phyloP scores from a whole-genome alignment of 2,329 filamentous ascomycete species.

The Scedosporium minutisporum region DNA sequence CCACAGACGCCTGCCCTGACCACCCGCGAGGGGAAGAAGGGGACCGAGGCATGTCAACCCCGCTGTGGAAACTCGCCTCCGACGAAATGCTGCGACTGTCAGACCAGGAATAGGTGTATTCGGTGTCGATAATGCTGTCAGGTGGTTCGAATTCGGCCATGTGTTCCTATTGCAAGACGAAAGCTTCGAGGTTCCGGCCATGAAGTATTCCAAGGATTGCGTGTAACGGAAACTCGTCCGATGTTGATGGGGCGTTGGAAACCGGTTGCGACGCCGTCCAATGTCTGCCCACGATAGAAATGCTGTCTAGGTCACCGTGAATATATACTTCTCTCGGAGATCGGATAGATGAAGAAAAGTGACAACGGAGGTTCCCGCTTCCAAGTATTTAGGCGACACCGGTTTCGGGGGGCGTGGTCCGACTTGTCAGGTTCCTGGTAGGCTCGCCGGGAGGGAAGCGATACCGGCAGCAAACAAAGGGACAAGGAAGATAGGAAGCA shows the following conservation, averaged over 20 bases:
- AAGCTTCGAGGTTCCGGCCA: neutral
- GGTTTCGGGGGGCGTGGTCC: neutral
- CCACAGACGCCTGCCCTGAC: constrained; percentile 6
- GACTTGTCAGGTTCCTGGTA: neutral
- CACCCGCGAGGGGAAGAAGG: constrained; percentile 19
- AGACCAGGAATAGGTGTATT: constrained; percentile 24
- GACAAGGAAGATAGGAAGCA: neutral
- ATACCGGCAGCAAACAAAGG: neutral
- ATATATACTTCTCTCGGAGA: neutral
- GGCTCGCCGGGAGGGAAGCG: neutral
- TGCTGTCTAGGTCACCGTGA: neutral
- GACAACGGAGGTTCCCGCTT: neutral
- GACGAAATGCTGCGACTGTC: constrained; percentile 35
- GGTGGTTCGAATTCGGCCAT: neutral
- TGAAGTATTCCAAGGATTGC: neutral
- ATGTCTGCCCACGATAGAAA: neutral
- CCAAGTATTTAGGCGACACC: neutral
- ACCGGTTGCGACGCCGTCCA: neutral
- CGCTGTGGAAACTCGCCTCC: constrained; percentile 25
- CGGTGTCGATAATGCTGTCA: neutral
- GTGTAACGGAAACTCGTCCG: neutral
- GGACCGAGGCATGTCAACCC: constrained; percentile 18
- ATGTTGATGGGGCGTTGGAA: neutral
- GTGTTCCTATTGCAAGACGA: neutral
- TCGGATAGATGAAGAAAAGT: neutral